phyloP scores from a whole-genome alignment of 2,329 filamentous ascomycete genomes.

The Curvularia eragrostidis region DNA sequence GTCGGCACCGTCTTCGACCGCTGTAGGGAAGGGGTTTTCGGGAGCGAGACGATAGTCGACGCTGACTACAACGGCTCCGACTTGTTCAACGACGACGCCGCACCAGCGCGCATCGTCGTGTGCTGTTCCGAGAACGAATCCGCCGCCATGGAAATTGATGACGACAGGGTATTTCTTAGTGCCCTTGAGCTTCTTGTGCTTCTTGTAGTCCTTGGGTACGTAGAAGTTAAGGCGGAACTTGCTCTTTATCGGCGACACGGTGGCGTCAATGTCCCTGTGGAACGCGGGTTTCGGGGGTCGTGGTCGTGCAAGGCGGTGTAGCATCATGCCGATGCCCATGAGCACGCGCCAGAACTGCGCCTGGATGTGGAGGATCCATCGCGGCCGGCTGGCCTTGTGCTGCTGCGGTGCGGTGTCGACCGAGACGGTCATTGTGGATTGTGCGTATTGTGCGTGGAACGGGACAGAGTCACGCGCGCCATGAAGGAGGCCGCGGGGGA shows the following conservation, averaged over 20 bases:
- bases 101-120: constrained; percentile 69
- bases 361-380: constrained; percentile 68
- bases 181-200: constrained; percentile 51
- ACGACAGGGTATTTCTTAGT: constrained; percentile 62
- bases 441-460: constrained; percentile 1
- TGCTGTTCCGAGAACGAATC: constrained; percentile 66
- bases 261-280: constrained; percentile 61
- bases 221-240: constrained; percentile 66
- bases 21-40: constrained; percentile 67
- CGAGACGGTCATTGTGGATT: constrained; percentile 5
- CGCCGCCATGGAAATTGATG: constrained; percentile 70
- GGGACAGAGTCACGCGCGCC: constrained; percentile 11
- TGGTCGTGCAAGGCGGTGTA: constrained; percentile 68
- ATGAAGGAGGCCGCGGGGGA: constrained; percentile 11
- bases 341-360: constrained; percentile 71
- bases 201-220: constrained; percentile 60
- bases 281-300: constrained; percentile 68
- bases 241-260: constrained; percentile 54
- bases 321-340: constrained; percentile 72
- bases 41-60: constrained; percentile 68
- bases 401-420: constrained; percentile 18
- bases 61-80: constrained; percentile 64
- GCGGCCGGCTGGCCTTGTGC: constrained; percentile 48
- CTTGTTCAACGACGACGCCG: constrained; percentile 61
- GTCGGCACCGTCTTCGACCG: constrained; percentile 69